Base-by-base conservation (phyloP, 805 yeast genomes). In the Teunomyces panamensis region DNA sequence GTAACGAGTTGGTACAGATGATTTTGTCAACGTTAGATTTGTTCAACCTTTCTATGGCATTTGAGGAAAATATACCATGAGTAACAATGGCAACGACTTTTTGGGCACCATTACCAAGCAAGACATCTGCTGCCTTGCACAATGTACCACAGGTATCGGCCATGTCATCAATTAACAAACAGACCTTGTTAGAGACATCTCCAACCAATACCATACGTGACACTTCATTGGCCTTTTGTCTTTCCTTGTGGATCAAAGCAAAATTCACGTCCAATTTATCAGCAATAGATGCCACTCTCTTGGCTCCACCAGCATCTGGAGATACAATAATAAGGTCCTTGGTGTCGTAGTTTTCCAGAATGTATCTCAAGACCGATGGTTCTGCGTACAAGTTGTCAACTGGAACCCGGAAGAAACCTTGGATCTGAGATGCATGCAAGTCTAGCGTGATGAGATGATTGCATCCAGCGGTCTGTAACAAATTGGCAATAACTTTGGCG, bases 271-370 rank as follows among this genome's bases (percentile, higher is more conserved):
- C 98, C 55, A 94, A 75, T 58, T 87, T 82, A 61, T 92, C 98
- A 10, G 98, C 98, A 44, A 92, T 73, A 4, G 91, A 84, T 2
- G 98, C 98, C 26, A 91, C 99, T 56, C 99, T 80, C 68, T 92
- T 92, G 46, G 98, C 98, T 50, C 99, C 99, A 58, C 99, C 99
- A 3, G 99, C 99, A 71, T 92, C 99, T 3, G 99, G 99, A 4
- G 97, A 89, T 9, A 92, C 95, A 47, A 92, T 81, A 45, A 90
- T 88, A 8, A 90, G 78, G 45, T 79, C 71, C 49, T 83, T 75
- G 52, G 74, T 68, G 53, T 79, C 76, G 39, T 81, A 73, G 54
- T 81, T 78, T 51, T 83, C 87, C 53, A 79, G 82, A 57, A 92
- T 88, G 66, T 88, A 94, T 56, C 87, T 74, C 42, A 92, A 78